Base-by-base conservation (phyloP, 2,329 filamentous ascomycete genomes). In the Claviceps pazoutovae region DNA sequence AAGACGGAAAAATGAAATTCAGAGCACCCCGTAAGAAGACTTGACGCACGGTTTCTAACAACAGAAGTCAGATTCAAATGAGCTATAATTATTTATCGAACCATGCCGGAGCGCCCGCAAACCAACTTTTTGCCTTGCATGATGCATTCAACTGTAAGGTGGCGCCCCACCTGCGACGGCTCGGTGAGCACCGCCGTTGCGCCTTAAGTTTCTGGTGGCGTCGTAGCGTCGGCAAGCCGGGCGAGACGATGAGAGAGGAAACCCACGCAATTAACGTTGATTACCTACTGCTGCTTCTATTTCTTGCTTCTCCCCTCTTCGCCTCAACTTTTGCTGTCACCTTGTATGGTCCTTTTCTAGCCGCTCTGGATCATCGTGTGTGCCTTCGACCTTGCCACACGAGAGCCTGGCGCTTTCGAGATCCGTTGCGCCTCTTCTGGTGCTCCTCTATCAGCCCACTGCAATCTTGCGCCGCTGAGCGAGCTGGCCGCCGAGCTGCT, bases 361-460 rank as follows among this genome's bases (percentile, higher is more conserved):
- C 21, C 13, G 16, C 14, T 36, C 36, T 30, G 47, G 30, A 37
- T 9, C 19, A 14, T 14, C 37, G 17, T n/a, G 26, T 14, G 39
- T 23, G 42, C 36, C 4, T 17, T 30, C 49, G 16, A 50, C 42
- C 4, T 38, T 39, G 30, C 42, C 13, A 46, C 49, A 41, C 19
- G 47, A 50, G 51, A 53, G 51, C 47, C 51, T 11, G 51, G 51
- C 17, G 50, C 39, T 42, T 48, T 46, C 46, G 19, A n/a, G 5
- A 19, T 46, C 30, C 36, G 14, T 21, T 26, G 46, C 16, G 36
- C 38, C 17, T 49, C 13, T 30, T 42, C 42, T 0, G 19, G 3
- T 50, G 1, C n/a, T 44, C 38, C 19, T 26, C 5, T 48, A 26
- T 8, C 36, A 5, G 14, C 17, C 36, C 19, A 6, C 34, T 26